These are phyloP conservation scores for Exophiala phaeomuriformis DNA, from an alignment of 2,329 filamentous ascomycete genomes.

Conservation along the genomic window DNA sequence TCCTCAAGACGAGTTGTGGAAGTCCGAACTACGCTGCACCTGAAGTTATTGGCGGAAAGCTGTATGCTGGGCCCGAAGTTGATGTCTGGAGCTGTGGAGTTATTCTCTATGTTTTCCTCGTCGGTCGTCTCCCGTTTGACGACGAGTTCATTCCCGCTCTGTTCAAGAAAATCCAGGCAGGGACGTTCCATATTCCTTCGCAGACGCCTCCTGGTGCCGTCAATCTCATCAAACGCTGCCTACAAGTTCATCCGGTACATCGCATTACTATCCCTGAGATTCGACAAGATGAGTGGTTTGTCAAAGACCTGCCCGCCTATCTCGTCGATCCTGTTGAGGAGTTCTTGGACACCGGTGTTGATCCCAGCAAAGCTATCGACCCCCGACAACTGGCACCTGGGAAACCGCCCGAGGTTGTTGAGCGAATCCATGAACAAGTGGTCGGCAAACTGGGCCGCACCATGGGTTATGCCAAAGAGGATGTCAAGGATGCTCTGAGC, in stretches of 20 bases:
- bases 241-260: conserved; percentile 81
- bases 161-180: conserved; percentile 95
- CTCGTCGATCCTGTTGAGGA: conserved; percentile 82
- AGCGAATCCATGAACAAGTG: conserved; percentile 84
- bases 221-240: conserved; percentile 74
- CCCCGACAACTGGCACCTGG: conserved; percentile 72
- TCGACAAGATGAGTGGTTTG: conserved; percentile 87
- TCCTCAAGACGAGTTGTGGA: conserved; percentile 95
- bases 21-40: conserved; percentile 97
- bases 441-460: conserved; percentile 94
- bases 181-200: conserved; percentile 82
- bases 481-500: conserved; percentile 88
- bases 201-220: conserved; percentile 84
- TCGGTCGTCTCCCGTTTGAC: conserved; percentile 76
- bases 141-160: conserved; percentile 96
- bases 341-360: conserved; percentile 87
- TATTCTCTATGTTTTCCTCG: conserved; percentile 59
- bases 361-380: conserved; percentile 84
- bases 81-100: conserved; percentile 73
- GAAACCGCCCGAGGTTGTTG: conserved; percentile 69
- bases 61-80: conserved; percentile 94
- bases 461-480: conserved; percentile 92
- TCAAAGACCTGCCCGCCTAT: conserved; percentile 76
- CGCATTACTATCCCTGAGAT: conserved; percentile 92
- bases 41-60: conserved; percentile 94